These are phyloP conservation scores for Rosa rugosa DNA, from an alignment of 306 rosid genomes.

Conservation along the genomic window DNA sequence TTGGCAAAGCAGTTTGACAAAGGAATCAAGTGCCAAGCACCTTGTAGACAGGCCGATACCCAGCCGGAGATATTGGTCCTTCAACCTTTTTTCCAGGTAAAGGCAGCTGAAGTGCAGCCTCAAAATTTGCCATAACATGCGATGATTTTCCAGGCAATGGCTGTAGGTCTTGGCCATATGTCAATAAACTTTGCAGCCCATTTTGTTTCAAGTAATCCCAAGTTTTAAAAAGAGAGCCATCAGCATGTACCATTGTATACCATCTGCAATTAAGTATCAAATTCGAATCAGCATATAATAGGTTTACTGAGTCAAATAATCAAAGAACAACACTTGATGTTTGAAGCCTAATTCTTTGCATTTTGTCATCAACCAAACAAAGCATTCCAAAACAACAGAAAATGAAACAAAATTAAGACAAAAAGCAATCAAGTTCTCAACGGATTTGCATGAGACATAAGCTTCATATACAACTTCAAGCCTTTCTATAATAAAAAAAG, in stretches of 20 bases:
- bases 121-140: constrained; percentile 74
- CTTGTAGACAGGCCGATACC: constrained; percentile 88
- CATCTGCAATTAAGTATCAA: not conserved
- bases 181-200: constrained; percentile 46
- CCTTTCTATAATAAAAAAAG: not conserved
- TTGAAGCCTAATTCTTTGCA: not conserved
- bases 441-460: not conserved
- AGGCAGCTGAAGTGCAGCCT: constrained; percentile 86
- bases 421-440: not conserved
- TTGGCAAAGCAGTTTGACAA: not conserved
- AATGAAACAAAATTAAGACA: too few species aligned
- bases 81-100: constrained; percentile 71
- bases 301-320: not conserved
- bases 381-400: not conserved
- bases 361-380: not conserved
- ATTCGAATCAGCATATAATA: not conserved
- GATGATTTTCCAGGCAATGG: too few species aligned
- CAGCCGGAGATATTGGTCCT: constrained; percentile 85
- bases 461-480: not conserved
- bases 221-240: constrained; percentile 65
- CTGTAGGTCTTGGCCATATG: constrained; percentile 81
- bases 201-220: constrained; percentile 45
- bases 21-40: constrained; percentile 29
- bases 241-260: constrained; percentile 67
- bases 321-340: not conserved